Base-by-base conservation (phyloP, 2,329 filamentous ascomycete genomes). In the Fusarium coffeatum region DNA sequence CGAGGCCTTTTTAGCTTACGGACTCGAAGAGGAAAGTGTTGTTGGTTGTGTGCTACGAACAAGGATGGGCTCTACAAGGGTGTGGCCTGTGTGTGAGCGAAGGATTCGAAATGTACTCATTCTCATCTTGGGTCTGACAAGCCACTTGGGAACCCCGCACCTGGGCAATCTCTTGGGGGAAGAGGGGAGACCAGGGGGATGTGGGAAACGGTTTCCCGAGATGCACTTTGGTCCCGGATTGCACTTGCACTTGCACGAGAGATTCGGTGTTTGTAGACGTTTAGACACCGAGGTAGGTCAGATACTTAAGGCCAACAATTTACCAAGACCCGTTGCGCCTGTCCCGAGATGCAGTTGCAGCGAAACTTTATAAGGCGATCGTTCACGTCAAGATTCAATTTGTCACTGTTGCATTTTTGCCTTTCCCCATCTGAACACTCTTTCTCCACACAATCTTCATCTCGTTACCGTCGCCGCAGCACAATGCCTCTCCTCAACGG, bases 401-500 rank as follows among this genome's bases (percentile, higher is more conserved):
- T 53, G 63, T 65, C 40, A 61, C 62, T 55, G 62, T 66, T 51
- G 54, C 55, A 66, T 66, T 65, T 53, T 45, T 32, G 20, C 49
- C 34, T 42, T 51, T 66, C 34, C 37, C 56, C 46, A 49, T 66
- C 62, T 46, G 48, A 61, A 61, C 34, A 34, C 23, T 22, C 23
- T 42, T 60, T 62, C 63, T 50, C 64, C 63, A 64, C 54, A 64
- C 34, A 37, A 37, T 37, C 34, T 12, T 37, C 34, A 37, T 10
- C 34, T 37, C 18, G 34, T 37, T 6, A 34, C 32, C 34, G 34
- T n/a, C 18, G 10, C 34, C 34, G 34, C 34, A 37, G 34, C 59
- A 56, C 61, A 57, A 81, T 81, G 80, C 71, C 79, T 72, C 71
- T 76, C 54, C 66, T 77, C 47, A 74, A 74, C 58, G 68, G 69